Base-by-base conservation (phyloP, 495 filamentous ascomycete genomes). In the Penicillium salamii region DNA sequence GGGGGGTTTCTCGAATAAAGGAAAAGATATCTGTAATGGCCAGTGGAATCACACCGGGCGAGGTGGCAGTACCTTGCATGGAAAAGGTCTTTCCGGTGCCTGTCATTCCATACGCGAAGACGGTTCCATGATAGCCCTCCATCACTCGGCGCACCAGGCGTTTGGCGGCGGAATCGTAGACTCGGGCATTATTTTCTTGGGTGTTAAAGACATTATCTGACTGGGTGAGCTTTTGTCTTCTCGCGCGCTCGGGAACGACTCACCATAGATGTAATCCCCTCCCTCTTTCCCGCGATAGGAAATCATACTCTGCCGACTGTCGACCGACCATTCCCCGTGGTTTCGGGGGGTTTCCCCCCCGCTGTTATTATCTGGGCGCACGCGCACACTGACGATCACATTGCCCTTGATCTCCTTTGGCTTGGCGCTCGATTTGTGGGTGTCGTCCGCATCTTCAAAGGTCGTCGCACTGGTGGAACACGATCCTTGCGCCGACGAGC, bases 11-110 rank as follows among this genome's bases (percentile, higher is more conserved):
- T 35, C 93, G 84, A 59, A 98, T 98, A 68, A 92, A 98, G 0
- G 95, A 97, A 67, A 98, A 98, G 26, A 98, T 98, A 61, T 98
- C 93, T 40, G 91, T 97, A 57, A 98, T 97, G 44, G 93, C 93
- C 18, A 98, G 77, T 8, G 93, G 93, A 40, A 98, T 98, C 24
- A 98, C 93, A 66, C 93, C 93, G 2, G 93, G 93, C n/a, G 88
- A 95, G 4, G 88, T 90, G 40, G 93, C 91, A 19, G 93, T 98
- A 50, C 93, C 93, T 68, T 98, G 93, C 93, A 98, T 98, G 37
- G 91, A 96, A 57, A 97, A 98, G 8, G 93, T 98, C 68, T 98
- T 98, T 35, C 93, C 93, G 2, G 93, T 98, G 33, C 93, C 93
- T 18, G 93, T 98, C 95, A 97, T 97, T 60, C 93, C 93, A 69